A percentile compares a stretch with the other conserved stretches of the same genome.
These are phyloP conservation scores for Skeletonema marinoi DNA, from an alignment of 108 stramenopile genomes.

Conservation along the genomic window DNA sequence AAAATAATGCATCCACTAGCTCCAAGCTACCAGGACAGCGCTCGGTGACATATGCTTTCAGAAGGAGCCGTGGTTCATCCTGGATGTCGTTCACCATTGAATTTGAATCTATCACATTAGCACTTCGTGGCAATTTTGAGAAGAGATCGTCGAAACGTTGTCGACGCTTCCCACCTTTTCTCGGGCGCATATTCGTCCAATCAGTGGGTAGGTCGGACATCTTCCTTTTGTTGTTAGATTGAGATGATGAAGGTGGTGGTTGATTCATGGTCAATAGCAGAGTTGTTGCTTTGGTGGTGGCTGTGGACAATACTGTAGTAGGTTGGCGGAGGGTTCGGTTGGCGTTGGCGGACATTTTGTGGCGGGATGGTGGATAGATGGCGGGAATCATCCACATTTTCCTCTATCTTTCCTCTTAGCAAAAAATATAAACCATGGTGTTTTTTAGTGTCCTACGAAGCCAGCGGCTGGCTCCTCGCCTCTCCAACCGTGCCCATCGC, in stretches of 20 bases:
- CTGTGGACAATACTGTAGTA: too few species aligned
- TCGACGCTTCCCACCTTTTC: conserved; percentile 15
- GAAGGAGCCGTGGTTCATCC: not conserved
- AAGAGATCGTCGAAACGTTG: conserved; percentile 9
- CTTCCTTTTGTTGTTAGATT: not conserved
- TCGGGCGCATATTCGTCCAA: conserved; percentile 4
- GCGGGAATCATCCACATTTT: too few species aligned
- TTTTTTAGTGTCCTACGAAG: not conserved
- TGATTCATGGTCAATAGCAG: not conserved
- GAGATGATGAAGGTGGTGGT: not conserved
- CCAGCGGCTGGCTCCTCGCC: not conserved
- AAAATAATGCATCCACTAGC: conserved; percentile 12
- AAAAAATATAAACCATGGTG: not conserved
- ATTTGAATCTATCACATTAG: conserved; percentile 14
- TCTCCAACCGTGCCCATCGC: not conserved
- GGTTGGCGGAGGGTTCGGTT: too few species aligned
- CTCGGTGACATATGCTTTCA: conserved; percentile 1
- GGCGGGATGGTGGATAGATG: too few species aligned
- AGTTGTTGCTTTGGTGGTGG: too few species aligned
- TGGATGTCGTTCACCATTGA: conserved; percentile 12
- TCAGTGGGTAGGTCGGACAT: conserved; percentile 11
- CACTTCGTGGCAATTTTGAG: conserved; percentile 8
- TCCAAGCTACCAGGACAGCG: conserved; percentile 14
- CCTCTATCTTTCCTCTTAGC: too few species aligned
- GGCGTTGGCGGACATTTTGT: too few species aligned